Conservation (phyloP, 176 grass and related monocot genomes). For the Oryza australiensis region DNA sequence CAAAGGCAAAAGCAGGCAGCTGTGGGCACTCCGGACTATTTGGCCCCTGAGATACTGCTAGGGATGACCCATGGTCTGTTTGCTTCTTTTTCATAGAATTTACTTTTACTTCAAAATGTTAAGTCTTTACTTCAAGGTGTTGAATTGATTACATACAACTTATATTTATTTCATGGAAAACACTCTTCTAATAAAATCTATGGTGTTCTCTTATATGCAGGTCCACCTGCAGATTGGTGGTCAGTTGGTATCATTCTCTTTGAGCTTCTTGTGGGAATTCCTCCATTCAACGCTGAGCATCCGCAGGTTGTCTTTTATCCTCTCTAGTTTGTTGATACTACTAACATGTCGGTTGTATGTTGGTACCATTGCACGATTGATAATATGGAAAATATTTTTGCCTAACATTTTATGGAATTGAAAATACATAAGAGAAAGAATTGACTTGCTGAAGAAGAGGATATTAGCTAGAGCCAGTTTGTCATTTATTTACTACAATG, state of each 20-base stretch:
- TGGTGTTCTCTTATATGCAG: slow-evolving; percentile 39
- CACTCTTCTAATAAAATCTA: background rate
- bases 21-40: slow-evolving; percentile 96
- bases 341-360: background rate
- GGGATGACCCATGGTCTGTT: slow-evolving; percentile 86
- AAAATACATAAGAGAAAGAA: background rate
- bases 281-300: slow-evolving; percentile 96
- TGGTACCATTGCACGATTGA: background rate
- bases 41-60: slow-evolving; percentile 92
- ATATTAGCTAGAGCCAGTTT: background rate
- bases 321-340: background rate
- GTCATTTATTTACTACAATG: background rate
- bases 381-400: no score
- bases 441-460: background rate
- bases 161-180: background rate
- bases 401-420: no score
- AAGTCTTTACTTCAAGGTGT: background rate
- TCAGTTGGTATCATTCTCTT: slow-evolving; percentile 98
- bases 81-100: background rate
- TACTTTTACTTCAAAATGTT: slow-evolving; percentile 8
- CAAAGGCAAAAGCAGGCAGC: slow-evolving; percentile 85
- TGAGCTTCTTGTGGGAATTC: slow-evolving; percentile 94
- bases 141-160: background rate
- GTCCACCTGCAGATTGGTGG: slow-evolving; percentile 96
- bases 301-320: slow-evolving; percentile 65